These are phyloP conservation scores for Berkeleyomyces rouxiae DNA, from an alignment of 2,329 filamentous ascomycete species.

Conservation along the genomic window DNA sequence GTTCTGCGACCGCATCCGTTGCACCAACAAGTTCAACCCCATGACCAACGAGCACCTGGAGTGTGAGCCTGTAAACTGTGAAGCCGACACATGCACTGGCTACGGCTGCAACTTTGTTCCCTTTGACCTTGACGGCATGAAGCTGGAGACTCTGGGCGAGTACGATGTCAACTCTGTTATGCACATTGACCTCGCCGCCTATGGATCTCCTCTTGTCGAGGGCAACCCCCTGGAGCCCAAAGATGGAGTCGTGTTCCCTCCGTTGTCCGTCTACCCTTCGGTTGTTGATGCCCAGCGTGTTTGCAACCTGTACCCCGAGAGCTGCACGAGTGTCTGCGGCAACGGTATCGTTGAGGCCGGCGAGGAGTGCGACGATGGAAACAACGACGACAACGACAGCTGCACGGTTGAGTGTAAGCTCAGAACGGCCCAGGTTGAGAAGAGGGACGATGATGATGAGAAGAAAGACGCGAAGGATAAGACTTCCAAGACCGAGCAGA, in stretches of 20 bases:
- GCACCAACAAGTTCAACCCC: neutral
- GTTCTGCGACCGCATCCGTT: conserved; percentile 6
- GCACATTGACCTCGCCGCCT: conserved; percentile 7
- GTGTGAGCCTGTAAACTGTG: conserved; percentile 1
- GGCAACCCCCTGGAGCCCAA: neutral
- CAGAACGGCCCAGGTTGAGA: neutral
- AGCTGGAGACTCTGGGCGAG: neutral
- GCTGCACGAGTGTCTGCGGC: conserved; percentile 5
- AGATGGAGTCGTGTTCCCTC: neutral
- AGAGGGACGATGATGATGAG: neutral
- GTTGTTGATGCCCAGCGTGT: conserved; percentile 1
- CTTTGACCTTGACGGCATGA: neutral
- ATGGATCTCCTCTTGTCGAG: neutral
- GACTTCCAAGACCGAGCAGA: neutral
- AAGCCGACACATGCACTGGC: conserved; percentile 4
- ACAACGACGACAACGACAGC: neutral
- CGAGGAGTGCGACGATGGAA: conserved; percentile 8
- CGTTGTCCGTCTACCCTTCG: neutral
- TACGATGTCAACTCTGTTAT: conserved; percentile 12
- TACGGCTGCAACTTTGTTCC: conserved; percentile 11
- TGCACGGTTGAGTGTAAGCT: conserved; percentile 1
- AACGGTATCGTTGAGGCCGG: conserved; percentile 9
- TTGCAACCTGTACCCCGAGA: conserved; percentile 4
- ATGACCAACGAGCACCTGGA: neutral
- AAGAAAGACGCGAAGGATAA: neutral